phyloP scores from a whole-genome alignment of 345 rosid genomes.

The Lagerstroemia speciosa region DNA sequence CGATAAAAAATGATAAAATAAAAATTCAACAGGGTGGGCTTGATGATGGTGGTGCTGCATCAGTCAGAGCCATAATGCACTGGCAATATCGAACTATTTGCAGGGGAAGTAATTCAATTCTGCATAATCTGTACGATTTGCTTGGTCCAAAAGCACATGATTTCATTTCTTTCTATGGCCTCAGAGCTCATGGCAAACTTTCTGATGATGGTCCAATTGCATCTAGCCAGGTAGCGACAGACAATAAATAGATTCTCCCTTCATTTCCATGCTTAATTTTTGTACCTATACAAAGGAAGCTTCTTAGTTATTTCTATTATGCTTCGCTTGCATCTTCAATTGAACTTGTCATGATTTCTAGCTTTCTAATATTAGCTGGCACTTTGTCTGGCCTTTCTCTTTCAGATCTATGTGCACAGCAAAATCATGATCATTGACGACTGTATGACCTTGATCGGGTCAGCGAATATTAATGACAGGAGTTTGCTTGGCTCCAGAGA shows the following conservation, averaged over 20 bases:
- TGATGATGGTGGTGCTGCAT: slow-evolving; percentile 95
- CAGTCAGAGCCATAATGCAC: slow-evolving; percentile 99
- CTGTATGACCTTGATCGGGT: slow-evolving; percentile 59
- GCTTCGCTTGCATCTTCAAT: slow-evolving; percentile 7
- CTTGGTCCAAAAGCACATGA: slow-evolving; percentile 71
- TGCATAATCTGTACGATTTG: slow-evolving; percentile 62
- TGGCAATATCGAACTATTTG: slow-evolving; percentile 98
- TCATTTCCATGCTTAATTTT: neutral
- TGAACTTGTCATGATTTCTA: neutral
- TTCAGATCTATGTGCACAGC: slow-evolving; percentile 94
- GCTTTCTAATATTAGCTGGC: slow-evolving; percentile 1
- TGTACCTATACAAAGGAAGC: neutral
- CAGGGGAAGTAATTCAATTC: slow-evolving; percentile 85
- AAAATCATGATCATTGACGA: slow-evolving; percentile 92
- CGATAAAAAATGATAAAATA: slow-evolving; percentile 2
- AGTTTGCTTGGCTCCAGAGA: slow-evolving; percentile 98
- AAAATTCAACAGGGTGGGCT: slow-evolving; percentile 70
- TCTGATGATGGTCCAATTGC: slow-evolving; percentile 81
- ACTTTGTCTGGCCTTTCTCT: neutral
- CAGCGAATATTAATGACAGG: slow-evolving; percentile 91
- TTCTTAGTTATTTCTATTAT: neutral
- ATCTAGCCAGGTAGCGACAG: slow-evolving; percentile 69
- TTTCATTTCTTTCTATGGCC: slow-evolving; percentile 92
- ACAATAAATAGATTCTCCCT: neutral
- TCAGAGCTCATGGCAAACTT: slow-evolving; percentile 76